A percentile compares a stretch with the other conserved stretches of the same genome.
Conservation (phyloP, 139 green algal species). For the Tetradesmus obliquus region DNA sequence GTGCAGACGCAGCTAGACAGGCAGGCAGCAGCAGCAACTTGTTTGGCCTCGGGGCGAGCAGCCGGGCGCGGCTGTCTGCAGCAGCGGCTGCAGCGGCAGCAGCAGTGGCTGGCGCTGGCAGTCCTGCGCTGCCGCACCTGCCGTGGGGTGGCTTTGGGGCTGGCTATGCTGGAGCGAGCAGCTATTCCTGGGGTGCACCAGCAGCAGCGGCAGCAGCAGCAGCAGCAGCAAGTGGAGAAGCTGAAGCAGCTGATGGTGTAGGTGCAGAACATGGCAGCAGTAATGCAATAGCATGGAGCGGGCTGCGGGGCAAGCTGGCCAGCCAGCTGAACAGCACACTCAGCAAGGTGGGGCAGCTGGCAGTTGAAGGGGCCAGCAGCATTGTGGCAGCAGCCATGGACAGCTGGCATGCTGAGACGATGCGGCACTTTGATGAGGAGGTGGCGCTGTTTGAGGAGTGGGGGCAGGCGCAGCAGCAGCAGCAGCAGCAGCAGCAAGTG, state of each 20-base stretch:
- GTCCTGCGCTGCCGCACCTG: background rate
- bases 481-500: conserved; percentile 18
- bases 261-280: background rate
- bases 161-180: background rate
- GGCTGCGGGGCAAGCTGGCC: background rate
- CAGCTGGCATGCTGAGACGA: conserved; percentile 19
- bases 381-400: conserved; percentile 40
- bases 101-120: background rate
- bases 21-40: background rate
- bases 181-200: background rate
- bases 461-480: conserved; percentile 1
- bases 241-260: background rate
- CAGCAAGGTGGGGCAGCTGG: conserved; percentile 23
- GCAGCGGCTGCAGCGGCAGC: background rate
- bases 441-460: background rate
- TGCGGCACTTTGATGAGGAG: conserved; percentile 25
- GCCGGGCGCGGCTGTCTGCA: background rate
- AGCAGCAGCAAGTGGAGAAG: background rate
- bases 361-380: conserved; percentile 21
- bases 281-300: background rate
- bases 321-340: conserved; percentile 3
- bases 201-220: background rate
- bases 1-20: background rate
- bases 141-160: background rate
- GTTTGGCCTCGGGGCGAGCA: background rate